Conservation (phyloP, 208 protist species). For the Acanthamoeba divionensis region DNA sequence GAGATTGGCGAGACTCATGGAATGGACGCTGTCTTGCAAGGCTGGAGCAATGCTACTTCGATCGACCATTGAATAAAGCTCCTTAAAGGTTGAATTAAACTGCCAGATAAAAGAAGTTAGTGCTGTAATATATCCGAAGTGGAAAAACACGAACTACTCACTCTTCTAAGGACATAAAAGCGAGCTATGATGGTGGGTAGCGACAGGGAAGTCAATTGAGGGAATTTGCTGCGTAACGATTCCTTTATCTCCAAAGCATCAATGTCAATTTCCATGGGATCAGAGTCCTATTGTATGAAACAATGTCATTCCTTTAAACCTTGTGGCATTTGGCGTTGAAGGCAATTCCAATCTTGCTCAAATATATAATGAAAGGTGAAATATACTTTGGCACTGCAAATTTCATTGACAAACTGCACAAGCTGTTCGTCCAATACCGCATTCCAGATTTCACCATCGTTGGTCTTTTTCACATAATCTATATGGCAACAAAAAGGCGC, state of each 20-base stretch:
- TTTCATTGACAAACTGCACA: background rate
- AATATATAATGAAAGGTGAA: too few species aligned
- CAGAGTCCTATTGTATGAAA: background rate
- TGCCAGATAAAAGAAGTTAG: too few species aligned
- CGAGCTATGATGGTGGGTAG: background rate
- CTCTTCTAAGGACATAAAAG: background rate
- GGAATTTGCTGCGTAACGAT: background rate
- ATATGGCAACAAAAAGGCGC: background rate
- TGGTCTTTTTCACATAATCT: background rate
- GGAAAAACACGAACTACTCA: background rate
- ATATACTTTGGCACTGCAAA: background rate
- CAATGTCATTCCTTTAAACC: too few species aligned
- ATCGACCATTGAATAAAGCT: too few species aligned
- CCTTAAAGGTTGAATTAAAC: too few species aligned
- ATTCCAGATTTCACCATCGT: background rate
- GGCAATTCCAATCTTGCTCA: too few species aligned
- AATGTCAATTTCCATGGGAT: background rate
- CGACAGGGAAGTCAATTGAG: background rate
- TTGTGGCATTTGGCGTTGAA: too few species aligned
- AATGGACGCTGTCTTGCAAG: background rate
- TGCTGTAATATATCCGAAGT: background rate
- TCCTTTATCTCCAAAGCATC: background rate
- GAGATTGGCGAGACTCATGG: background rate
- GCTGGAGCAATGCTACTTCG: too few species aligned
- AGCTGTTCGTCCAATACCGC: background rate